A percentile compares a stretch with the other conserved stretches of the same genome.
Evolutionary conservation across 2,329 filamentous ascomycete species (phyloP).

Genomic region (Epicoccum nigrum): DNA sequence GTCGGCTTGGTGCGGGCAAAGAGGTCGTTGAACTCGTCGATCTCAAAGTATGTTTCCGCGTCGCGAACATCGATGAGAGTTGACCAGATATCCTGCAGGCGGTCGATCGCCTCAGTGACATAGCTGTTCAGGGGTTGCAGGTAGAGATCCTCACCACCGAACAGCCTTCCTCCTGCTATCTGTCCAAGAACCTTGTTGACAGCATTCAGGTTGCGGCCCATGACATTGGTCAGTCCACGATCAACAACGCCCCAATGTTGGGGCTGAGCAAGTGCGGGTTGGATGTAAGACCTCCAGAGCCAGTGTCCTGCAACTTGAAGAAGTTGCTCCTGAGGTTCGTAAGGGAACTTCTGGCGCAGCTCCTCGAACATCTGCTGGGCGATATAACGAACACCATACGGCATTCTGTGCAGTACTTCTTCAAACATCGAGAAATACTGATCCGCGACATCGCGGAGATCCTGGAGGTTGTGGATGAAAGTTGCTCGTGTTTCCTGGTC

Average conservation of each 20-base stretch:
- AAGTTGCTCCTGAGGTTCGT: constrained; percentile 76
- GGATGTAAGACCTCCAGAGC: constrained; percentile 93
- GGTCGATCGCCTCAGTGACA: constrained; percentile 80
- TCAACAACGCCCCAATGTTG: constrained; percentile 94
- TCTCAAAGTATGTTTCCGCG: constrained; percentile 91
- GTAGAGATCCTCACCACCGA: constrained; percentile 94
- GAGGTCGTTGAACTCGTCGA: constrained; percentile 98
- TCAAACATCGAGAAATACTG: constrained; percentile 85
- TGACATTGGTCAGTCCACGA: constrained; percentile 83
- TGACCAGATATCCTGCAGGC: constrained; percentile 75
- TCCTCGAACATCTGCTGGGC: constrained; percentile 84
- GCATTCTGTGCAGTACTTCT: constrained; percentile 84
- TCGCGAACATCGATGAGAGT: constrained; percentile 82
- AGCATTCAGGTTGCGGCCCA: constrained; percentile 89
- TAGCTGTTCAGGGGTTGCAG: constrained; percentile 94
- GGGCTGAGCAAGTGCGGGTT: constrained; percentile 85
- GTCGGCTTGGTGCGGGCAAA: constrained; percentile 97
- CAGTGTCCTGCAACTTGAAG: constrained; percentile 87
- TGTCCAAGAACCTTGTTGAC: constrained; percentile 92
- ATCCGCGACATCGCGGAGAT: constrained; percentile 91
- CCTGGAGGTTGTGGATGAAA: constrained; percentile 93
- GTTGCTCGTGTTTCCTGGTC: constrained; percentile 90
- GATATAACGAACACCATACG: constrained; percentile 88
- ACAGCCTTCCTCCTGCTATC: constrained; percentile 84
- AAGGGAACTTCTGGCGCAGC: constrained; percentile 76